Percentiles rank a stretch among this genome's conserved stretches.
Evolutionary conservation across 176 grass and related monocot genomes (phyloP).

Genomic region (Ananas comosus): DNA sequence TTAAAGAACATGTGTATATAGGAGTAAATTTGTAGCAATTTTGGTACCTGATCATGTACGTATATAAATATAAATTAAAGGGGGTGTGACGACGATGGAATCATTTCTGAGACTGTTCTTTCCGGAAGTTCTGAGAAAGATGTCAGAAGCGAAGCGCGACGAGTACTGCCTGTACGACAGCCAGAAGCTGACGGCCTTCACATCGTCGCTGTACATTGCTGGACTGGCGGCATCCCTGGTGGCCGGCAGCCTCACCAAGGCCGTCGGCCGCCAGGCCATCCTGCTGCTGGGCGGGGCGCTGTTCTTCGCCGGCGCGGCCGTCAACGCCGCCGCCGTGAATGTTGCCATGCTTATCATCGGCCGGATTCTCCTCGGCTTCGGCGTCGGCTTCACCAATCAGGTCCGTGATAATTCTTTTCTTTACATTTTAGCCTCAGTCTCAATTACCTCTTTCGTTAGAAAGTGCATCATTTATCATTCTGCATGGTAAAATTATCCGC

Average conservation of each 20-base stretch:
- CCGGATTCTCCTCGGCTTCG: slow-evolving; percentile 75
- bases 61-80: background rate
- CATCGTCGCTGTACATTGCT: slow-evolving; percentile 75
- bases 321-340: slow-evolving; percentile 59
- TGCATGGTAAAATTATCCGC: too few relatives aligned
- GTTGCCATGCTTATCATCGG: slow-evolving; percentile 76
- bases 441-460: too few relatives aligned
- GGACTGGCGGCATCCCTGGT: slow-evolving; percentile 49
- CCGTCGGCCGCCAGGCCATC: slow-evolving; percentile 39
- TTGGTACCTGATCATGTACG: too few relatives aligned
- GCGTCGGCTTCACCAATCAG: slow-evolving; percentile 90
- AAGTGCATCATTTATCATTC: too few relatives aligned
- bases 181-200: slow-evolving; percentile 63
- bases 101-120: slow-evolving; percentile 73
- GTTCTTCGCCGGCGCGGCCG: slow-evolving; percentile 51
- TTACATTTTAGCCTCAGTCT: too few relatives aligned
- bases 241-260: slow-evolving; percentile 49
- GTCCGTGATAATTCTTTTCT: background rate
- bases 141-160: slow-evolving; percentile 39
- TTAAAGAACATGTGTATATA: too few relatives aligned
- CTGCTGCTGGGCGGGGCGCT: slow-evolving; percentile 65
- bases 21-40: too few relatives aligned
- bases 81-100: slow-evolving; percentile 70
- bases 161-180: slow-evolving; percentile 75
- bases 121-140: slow-evolving; percentile 49